A percentile compares a stretch with the other conserved stretches of the same genome.
Conservation (phyloP, 495 filamentous ascomycete genomes). For the Xylaria sp. region DNA sequence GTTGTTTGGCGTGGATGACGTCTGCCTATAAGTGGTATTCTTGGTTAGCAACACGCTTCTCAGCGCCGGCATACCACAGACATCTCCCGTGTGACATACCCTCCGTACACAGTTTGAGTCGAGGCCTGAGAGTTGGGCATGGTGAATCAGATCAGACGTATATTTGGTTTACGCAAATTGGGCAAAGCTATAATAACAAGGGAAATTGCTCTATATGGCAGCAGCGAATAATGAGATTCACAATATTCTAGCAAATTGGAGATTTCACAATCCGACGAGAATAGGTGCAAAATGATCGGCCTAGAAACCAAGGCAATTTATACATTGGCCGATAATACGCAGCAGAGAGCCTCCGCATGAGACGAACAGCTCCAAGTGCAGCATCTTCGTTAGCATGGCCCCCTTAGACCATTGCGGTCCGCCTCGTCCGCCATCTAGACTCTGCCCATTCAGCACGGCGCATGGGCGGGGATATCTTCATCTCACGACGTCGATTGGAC, state of each 20-base stretch:
- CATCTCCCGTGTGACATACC: background rate
- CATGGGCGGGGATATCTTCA: background rate
- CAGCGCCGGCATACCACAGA: background rate
- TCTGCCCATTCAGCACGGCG: background rate
- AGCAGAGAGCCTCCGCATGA: background rate
- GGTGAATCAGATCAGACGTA: background rate
- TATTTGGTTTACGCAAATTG: background rate
- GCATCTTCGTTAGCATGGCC: background rate
- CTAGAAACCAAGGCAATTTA: background rate
- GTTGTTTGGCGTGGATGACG: background rate
- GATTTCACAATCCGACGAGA: background rate
- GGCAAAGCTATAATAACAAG: background rate
- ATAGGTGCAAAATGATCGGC: background rate
- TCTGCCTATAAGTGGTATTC: background rate
- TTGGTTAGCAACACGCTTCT: background rate
- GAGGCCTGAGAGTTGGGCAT: background rate
- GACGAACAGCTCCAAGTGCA: background rate
- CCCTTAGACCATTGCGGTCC: background rate
- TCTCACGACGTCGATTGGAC: conserved; percentile 3
- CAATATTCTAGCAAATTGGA: background rate
- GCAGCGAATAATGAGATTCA: background rate
- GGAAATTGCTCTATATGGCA: background rate
- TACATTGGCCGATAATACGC: background rate
- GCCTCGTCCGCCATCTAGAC: background rate
- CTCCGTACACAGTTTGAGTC: conserved; percentile 4